phyloP scores from a whole-genome alignment of 192 early-diverging fungal genomes.

The Backusella liffmaniae region DNA sequence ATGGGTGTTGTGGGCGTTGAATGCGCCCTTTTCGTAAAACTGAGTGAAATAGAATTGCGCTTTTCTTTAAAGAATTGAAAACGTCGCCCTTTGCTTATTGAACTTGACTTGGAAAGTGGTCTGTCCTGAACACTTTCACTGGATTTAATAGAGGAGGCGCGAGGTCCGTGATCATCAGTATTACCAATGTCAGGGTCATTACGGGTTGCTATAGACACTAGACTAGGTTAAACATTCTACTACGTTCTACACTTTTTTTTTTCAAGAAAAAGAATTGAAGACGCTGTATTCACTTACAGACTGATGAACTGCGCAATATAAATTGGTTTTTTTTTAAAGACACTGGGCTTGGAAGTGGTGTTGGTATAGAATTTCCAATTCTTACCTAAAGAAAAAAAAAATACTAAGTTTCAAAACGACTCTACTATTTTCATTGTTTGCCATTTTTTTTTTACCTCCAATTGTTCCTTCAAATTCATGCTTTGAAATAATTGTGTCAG shows the following conservation, averaged over 20 bases:
- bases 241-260: not conserved
- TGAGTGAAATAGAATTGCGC: constrained; percentile 10
- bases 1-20: not conserved
- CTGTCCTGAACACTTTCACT: constrained; percentile 20
- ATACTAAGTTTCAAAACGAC: not conserved
- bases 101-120: constrained; percentile 16
- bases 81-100: constrained; percentile 19
- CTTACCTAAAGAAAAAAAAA: not conserved
- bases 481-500: constrained; percentile 43
- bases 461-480: constrained; percentile 44
- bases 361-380: not conserved
- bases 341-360: constrained; percentile 11
- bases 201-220: constrained; percentile 6
- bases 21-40: not conserved
- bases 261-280: not conserved
- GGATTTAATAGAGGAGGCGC: constrained; percentile 10
- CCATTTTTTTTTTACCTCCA: constrained; percentile 39
- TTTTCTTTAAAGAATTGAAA: constrained; percentile 32
- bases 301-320: constrained; percentile 2
- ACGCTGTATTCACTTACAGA: not conserved
- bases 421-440: not conserved
- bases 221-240: not conserved
- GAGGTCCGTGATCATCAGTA: constrained; percentile 5
- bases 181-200: not conserved
- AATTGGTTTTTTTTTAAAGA: constrained; percentile 11